Evolutionary conservation across 495 filamentous ascomycete genomes (phyloP), one percentile per base, ranked within the genome.

Genomic region (Trichoderma virens): DNA sequence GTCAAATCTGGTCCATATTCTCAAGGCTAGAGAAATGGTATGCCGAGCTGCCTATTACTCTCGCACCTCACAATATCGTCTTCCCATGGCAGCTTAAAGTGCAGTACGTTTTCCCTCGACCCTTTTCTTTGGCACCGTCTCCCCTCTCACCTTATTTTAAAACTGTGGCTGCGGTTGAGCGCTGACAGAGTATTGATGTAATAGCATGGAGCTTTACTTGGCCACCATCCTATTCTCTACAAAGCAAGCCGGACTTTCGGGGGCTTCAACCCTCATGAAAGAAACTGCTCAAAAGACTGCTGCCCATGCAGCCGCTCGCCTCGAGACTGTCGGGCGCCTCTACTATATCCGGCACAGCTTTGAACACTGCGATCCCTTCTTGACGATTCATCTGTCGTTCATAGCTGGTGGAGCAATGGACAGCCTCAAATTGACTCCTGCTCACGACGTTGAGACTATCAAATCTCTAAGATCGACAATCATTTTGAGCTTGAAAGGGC

Each of bases 261-360:
- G 18, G 28, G 14, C 28, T 3, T 41, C 28, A 23, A 25, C 31
- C 3, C 30, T 41, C 43, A 47, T 20, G n/a, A 47, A 47, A 47
- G 43, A 47, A 47, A 47, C 43, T 2, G 43, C 43, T 4, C 16
- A 25, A 9, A 35, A 20, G 13, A 41, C 60, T 5, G 30, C 63
- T 23, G 18, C 65, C 14, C 66, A 73, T 62, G 65, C 68, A 0
- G 63, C 69, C n/a, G 62, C 67, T 16, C 69, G 70, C 14, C 67
- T 72, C 13, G 72, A 76, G 66, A 73, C 74, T 2, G 45, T 73
- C 0, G 35, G 70, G 8, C 72, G 74, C 1, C 66, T 76, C 3
- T 74, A 76, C 63, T 74, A 71, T 63, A 70, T 73, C 11, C 72
- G 74, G 2, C 72, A 76, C 62, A 70, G 70, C 47, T 74, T 65